Evolutionary conservation across 2,329 filamentous ascomycete genomes (phyloP), one percentile per base, ranked within the genome.

Genomic region (Whalleya microplaca): DNA sequence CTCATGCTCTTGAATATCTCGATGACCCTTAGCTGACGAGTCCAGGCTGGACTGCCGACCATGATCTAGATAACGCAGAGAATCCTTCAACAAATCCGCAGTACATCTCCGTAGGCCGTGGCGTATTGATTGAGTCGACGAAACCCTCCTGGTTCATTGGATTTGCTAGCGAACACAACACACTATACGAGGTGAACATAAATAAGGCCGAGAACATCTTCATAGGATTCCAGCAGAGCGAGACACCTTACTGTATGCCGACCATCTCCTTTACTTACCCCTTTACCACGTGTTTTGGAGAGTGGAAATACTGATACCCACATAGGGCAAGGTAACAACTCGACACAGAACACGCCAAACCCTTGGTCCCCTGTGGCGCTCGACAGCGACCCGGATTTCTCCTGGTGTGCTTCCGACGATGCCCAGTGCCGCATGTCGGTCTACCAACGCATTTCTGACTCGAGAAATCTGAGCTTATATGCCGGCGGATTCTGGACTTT

Each of bases 101-200:
- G 49, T 75, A 72, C 45, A 79, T 79, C 32, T 78, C 74, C 45
- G 73, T 75, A 40, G 81, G 76, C 43, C 77, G 82, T 14, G 79
- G 80, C 29, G 66, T 77, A 0, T 70, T 81, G 2, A 70, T 80
- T 41, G 77, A 83, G 61, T 76, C 75, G 16, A 76, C 74, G 16
- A 71, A 73, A 6, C 78, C 79, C 2, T 81, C 77, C 20, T 85
- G 83, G 83, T 71, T 85, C 37, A 72, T 80, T 46, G 81, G 80
- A 23, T 80, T 79, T 2, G 76, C 76, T 1, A 78, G 76, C 21
- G 82, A 84, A 66, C 82, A 84, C 67, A 70, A 68, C 45, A 73
- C 75, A 4, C 68, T 84, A 32, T 84, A 84, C 67, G 78, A 84
- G 62, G 81, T 82, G 66, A 77, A 81, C 47, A 72, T 83, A 55